These are phyloP conservation scores for Porphyrellus cyaneotinctus DNA, from an alignment of 768 basidiomycete genomes.

Conservation along the genomic window DNA sequence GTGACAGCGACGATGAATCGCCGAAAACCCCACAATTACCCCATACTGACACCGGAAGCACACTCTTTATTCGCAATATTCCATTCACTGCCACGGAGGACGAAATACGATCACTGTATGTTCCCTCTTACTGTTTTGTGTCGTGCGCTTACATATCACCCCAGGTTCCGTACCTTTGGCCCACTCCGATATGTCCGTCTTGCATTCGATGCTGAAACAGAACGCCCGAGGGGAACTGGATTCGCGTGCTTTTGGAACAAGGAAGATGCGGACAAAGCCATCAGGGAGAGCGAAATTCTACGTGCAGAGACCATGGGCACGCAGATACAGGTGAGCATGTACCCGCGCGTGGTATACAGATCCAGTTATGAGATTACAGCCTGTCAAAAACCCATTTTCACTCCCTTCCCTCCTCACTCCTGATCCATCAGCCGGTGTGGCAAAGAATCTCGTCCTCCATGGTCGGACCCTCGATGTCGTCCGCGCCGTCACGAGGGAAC, in stretches of 20 bases:
- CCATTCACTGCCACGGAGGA: constrained; percentile 92
- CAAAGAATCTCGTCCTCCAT: constrained; percentile 80
- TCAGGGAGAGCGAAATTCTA: constrained; percentile 75
- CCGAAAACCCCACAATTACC: constrained; percentile 68
- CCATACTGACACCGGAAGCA: constrained; percentile 81
- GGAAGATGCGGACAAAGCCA: constrained; percentile 80
- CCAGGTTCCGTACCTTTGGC: constrained; percentile 83
- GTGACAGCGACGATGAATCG: constrained; percentile 32
- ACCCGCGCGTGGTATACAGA: constrained; percentile 9
- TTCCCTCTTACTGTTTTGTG: constrained; percentile 1
- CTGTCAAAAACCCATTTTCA: constrained; percentile 80
- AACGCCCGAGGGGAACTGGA: constrained; percentile 89
- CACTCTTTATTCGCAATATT: constrained; percentile 91
- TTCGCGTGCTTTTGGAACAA: constrained; percentile 98
- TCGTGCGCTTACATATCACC: background rate
- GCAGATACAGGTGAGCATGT: constrained; percentile 25
- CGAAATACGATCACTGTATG: constrained; percentile 80
- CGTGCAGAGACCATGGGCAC: constrained; percentile 58
- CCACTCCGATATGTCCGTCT: constrained; percentile 91
- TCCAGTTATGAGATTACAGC: constrained; percentile 29
- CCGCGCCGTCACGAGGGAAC: constrained; percentile 85
- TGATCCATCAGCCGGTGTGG: constrained; percentile 84
- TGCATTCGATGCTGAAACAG: constrained; percentile 76
- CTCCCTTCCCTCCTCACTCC: constrained; percentile 87
- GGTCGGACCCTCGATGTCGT: constrained; percentile 91